These are phyloP conservation scores for Tulasnella sp. DNA, from an alignment of 768 basidiomycete species.

Conservation along the genomic window DNA sequence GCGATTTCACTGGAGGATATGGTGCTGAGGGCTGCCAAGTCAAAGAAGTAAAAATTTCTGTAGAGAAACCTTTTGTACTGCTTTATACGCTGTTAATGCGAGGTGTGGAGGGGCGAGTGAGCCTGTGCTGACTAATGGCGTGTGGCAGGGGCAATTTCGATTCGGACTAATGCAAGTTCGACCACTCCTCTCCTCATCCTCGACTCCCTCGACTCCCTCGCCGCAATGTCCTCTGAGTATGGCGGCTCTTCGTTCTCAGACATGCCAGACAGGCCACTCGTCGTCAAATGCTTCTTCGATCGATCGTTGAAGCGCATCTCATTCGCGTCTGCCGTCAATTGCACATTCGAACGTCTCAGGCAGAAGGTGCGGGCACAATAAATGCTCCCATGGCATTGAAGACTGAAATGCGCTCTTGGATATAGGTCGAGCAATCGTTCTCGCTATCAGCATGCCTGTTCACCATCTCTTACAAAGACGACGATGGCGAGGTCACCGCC, in stretches of 20 bases:
- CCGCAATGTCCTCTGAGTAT: conserved; percentile 22
- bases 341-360: conserved; percentile 65
- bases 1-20: conserved; percentile 85
- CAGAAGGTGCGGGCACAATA: conserved; percentile 48
- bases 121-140: conserved; percentile 1
- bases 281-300: conserved; percentile 79
- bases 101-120: not conserved
- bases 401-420: not conserved
- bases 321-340: conserved; percentile 71
- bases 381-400: not conserved
- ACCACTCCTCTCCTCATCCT: not conserved
- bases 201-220: not conserved
- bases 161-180: not conserved
- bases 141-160: not conserved
- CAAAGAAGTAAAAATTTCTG: not conserved
- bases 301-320: conserved; percentile 64
- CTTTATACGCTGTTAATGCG: not conserved
- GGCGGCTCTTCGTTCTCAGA: conserved; percentile 22
- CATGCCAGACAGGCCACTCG: conserved; percentile 66
- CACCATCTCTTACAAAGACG: conserved; percentile 74
- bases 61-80: not conserved
- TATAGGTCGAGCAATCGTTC: conserved; percentile 79
- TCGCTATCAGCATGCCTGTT: conserved; percentile 62
- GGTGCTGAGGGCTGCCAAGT: conserved; percentile 45
- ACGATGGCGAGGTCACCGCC: conserved; percentile 70